Evolutionary conservation across 1,284 basidiomycete species (phyloP), one percentile per base, ranked within the genome.

Genomic region (Schizophyllum commune): DNA sequence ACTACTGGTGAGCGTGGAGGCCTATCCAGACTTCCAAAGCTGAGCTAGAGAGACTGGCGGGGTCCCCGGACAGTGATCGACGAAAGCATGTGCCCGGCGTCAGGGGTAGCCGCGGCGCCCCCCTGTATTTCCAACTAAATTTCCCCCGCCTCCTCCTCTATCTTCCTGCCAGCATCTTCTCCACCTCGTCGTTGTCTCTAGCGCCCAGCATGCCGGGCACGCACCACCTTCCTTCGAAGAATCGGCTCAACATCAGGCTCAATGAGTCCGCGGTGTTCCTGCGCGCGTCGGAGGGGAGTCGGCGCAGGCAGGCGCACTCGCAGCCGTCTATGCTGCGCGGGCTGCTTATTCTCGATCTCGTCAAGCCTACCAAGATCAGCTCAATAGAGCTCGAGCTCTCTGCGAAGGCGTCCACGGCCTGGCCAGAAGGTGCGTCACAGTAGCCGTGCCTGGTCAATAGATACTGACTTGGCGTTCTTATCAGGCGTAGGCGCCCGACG

Each of bases 241-340:
- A 47, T 47, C 39, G 39, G 13, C 39, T 47, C 13, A 47, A 47
- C 73, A 89, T 96, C 64, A 82, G 85, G 32, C 82, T 96, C 64
- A 88, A 90, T 0, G 93, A 95, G 73, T 86, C 90, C 6, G 89
- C 91, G 63, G 85, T 94, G 66, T 91, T 92, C 71, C 82, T 96
- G 34, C 83, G 86, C 77, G 77, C 80, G 17, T 57, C 21, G 59
- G 78, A 78, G 62, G 79, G 79, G 65, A 71, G 77, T 20, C 74
- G 78, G 22, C 75, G 77, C 21, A 74, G 86, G 60, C 80, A 81
- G 52, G 70, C 78, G 20, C 80, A 81, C 65, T 77, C 80, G 0
- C 82, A 84, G 5, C 88, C 92, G 1, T 88, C 94, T 6, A 81
- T 96, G 72, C 79, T 99, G 33, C 83, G 96, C 52, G 96, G 95